A percentile compares a stretch with the other conserved stretches of the same genome.
Conservation (phyloP, 129 eudicot genomes). For the Chrysanthemum lavandulifolium region DNA sequence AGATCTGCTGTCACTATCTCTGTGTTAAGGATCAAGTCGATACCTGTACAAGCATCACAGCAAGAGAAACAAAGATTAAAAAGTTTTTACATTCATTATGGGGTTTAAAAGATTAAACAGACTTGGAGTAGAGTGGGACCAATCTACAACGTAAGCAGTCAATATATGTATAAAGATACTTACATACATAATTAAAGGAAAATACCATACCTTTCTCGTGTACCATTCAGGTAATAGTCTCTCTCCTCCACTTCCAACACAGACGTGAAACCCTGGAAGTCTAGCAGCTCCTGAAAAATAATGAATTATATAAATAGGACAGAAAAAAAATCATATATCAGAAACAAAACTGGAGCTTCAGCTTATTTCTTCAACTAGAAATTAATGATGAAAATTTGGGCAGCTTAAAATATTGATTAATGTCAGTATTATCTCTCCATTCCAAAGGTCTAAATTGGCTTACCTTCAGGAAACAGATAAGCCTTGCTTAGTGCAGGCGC, state of each 20-base stretch:
- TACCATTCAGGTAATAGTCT: conserved; percentile 94
- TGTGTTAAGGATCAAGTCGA: conserved; percentile 72
- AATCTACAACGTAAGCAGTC: background rate
- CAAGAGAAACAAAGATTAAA: background rate
- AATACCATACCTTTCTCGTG: conserved; percentile 65
- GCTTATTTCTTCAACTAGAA: too few relatives aligned
- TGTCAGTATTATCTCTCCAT: too few relatives aligned
- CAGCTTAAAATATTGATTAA: too few relatives aligned
- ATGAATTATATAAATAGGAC: background rate
- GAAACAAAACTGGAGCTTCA: too few relatives aligned
- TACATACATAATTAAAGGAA: background rate
- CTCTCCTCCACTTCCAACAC: conserved; percentile 99
- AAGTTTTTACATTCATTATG: background rate
- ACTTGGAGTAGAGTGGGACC: background rate
- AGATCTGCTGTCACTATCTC: conserved; percentile 91
- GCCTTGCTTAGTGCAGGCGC: conserved; percentile 99
- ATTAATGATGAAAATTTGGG: too few relatives aligned
- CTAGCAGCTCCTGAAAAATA: conserved; percentile 75
- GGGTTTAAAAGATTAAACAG: background rate
- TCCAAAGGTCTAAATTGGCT: conserved; percentile 10
- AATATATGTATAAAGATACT: background rate
- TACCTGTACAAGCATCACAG: conserved; percentile 54
- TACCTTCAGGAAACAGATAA: conserved; percentile 90
- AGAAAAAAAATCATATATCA: background rate
- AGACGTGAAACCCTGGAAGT: conserved; percentile 93